Base-by-base conservation (phyloP, 352 stramenopile species). In the Globisporangium ultimum region DNA sequence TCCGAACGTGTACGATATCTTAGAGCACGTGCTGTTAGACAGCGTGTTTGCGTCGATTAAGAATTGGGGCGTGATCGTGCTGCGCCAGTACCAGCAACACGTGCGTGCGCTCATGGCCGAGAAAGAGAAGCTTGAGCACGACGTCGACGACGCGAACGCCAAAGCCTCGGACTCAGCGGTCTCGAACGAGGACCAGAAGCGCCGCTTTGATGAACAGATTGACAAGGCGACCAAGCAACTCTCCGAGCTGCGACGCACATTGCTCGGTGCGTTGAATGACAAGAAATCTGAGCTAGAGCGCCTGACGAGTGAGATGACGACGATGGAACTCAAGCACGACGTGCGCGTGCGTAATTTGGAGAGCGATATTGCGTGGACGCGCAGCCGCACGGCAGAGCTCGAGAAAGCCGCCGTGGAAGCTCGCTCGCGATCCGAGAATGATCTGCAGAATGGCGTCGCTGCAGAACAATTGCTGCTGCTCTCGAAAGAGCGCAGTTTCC, bases 291-390 rank as follows among this genome's bases (percentile, higher is more conserved):
- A 84, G 48, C 60, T 87, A 0, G 71, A 84, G 21, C 63, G 71
- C 4, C 56, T 86, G 20, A 66, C 47, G 28, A 74, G 34, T 18
- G 76, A 84, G 15, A 68, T 85, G 54, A 53, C 61, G n/a, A 83
- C 74, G 32, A 83, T 86, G 70, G 70, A 74, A n/a, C 45, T 75
- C 50, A 88, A 87, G 64, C 78, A 90, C 43, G 68, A 84, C 1
- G 59, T 74, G 12, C 76, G 74, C 17, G 47, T 90, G n/a, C 64
- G 63, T 22, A 84, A 75, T 20, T 66, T 67, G n/a, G 72, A 84
- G 53, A 79, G 55, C 22, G 76, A 90, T 38, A 67, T 90, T 0
- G 64, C 64, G 49, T 87, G 76, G 70, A 70, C 71, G 53, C 79
- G 79, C 40, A 79, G 53, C 57, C 75, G 74, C 22, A 76, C 68